A percentile compares a stretch with the other conserved stretches of the same genome.
Evolutionary conservation across 352 stramenopile genomes (phyloP).

Genomic region (Phytophthora sp.): DNA sequence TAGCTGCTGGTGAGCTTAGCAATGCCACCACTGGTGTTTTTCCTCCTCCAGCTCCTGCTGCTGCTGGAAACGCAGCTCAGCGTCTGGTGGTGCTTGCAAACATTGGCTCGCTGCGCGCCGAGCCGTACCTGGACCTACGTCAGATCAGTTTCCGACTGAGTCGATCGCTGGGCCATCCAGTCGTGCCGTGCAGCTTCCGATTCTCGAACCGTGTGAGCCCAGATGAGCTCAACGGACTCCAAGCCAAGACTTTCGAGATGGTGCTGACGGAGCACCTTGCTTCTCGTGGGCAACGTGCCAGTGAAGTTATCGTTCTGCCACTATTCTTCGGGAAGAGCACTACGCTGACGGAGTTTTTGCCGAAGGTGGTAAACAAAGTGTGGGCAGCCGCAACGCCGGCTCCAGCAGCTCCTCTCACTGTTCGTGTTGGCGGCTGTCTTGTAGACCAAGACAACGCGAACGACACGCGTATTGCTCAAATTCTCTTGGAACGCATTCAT

Average conservation of each 20-base stretch:
- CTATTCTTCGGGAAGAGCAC: conserved; percentile 82
- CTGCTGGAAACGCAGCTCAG: not conserved
- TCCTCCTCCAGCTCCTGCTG: conserved; percentile 1
- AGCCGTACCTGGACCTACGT: conserved; percentile 76
- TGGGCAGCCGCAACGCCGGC: conserved; percentile 21
- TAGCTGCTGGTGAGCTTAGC: not conserved
- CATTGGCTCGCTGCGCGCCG: conserved; percentile 73
- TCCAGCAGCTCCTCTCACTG: conserved; percentile 23
- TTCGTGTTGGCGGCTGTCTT: conserved; percentile 62
- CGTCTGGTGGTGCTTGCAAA: conserved; percentile 69
- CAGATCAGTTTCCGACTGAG: conserved; percentile 76
- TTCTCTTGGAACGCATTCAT: conserved; percentile 60
- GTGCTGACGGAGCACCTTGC: conserved; percentile 58
- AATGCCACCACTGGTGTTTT: conserved; percentile 3
- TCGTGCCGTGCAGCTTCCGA: conserved; percentile 79
- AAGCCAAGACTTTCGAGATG: conserved; percentile 70
- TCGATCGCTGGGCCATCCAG: conserved; percentile 49
- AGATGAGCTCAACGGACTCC: conserved; percentile 60
- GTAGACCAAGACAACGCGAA: conserved; percentile 51
- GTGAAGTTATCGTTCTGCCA: conserved; percentile 66
- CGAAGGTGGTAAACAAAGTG: conserved; percentile 57
- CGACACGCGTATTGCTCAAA: conserved; percentile 68
- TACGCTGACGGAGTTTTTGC: conserved; percentile 81
- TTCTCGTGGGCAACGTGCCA: conserved; percentile 17
- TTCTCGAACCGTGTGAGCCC: conserved; percentile 79